These are phyloP conservation scores for Vicia sativa DNA, from an alignment of 306 rosid genomes.

Conservation along the genomic window DNA sequence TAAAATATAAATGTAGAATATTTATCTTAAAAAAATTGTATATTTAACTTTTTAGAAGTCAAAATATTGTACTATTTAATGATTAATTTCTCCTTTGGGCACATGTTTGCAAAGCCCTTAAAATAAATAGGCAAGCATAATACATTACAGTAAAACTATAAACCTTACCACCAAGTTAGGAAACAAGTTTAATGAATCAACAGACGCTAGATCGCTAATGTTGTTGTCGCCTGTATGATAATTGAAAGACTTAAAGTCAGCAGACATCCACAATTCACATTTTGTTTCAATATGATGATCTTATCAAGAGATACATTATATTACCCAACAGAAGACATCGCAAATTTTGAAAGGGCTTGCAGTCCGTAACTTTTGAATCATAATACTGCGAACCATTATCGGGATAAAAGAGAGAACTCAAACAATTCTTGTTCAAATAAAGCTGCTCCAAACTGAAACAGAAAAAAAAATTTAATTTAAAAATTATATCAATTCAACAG, in stretches of 20 bases:
- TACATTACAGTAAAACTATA: slow-evolving; percentile 38
- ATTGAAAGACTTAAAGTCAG: slow-evolving; percentile 37
- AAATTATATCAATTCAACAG: slow-evolving; percentile 39
- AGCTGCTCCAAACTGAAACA: slow-evolving; percentile 95
- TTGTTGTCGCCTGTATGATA: slow-evolving; percentile 75
- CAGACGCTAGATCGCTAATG: slow-evolving; percentile 65
- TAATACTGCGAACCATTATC: slow-evolving; percentile 35
- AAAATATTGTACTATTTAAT: too few species aligned
- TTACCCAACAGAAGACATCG: slow-evolving; percentile 85
- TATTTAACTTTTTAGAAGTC: too few species aligned
- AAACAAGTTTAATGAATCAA: slow-evolving; percentile 76
- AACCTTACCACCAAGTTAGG: slow-evolving; percentile 80
- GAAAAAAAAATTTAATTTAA: slow-evolving; percentile 35
- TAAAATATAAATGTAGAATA: too few species aligned
- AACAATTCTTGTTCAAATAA: slow-evolving; percentile 79
- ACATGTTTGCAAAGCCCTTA: not conserved
- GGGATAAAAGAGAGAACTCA: slow-evolving; percentile 68
- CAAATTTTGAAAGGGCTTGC: slow-evolving; percentile 69
- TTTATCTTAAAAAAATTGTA: too few species aligned
- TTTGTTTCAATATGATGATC: slow-evolving; percentile 26
- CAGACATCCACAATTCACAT: slow-evolving; percentile 24
- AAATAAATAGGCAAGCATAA: slow-evolving; percentile 24
- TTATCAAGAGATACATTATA: slow-evolving; percentile 35
- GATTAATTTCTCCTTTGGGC: too few species aligned
- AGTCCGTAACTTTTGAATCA: slow-evolving; percentile 45